phyloP scores from a whole-genome alignment of 257 asterid species.

The Ligustrum vulgare region DNA sequence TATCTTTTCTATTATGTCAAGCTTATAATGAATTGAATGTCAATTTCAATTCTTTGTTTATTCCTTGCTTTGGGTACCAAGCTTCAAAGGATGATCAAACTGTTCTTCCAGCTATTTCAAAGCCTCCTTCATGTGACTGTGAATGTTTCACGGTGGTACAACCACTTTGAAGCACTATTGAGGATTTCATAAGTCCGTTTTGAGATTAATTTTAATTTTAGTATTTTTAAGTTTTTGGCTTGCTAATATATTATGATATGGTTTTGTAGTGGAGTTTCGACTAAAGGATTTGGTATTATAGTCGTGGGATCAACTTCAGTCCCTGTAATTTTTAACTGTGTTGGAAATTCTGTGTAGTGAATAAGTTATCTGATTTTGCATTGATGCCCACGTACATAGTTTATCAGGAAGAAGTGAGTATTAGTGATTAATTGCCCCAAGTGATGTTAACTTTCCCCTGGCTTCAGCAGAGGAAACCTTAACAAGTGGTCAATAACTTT shows the following conservation, averaged over 20 bases:
- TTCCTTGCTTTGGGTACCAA: slow-evolving; percentile 51
- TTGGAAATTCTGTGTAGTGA: background rate
- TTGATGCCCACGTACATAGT: background rate
- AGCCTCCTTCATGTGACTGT: slow-evolving; percentile 65
- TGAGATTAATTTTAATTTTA: background rate
- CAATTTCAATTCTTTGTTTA: background rate
- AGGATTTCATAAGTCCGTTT: slow-evolving; percentile 47
- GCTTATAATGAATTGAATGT: background rate
- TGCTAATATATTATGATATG: slow-evolving; percentile 9
- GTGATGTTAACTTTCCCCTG: no score
- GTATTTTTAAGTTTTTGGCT: background rate
- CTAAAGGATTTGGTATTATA: slow-evolving; percentile 60
- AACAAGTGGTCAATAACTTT: no score
- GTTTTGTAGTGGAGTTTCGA: slow-evolving; percentile 66
- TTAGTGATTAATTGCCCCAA: no score
- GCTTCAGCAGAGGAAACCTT: no score
- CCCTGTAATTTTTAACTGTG: background rate
- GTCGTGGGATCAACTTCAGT: slow-evolving; percentile 55
- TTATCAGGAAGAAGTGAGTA: no score
- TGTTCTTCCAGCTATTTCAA: slow-evolving; percentile 52
- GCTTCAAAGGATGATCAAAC: slow-evolving; percentile 84
- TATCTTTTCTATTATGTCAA: background rate
- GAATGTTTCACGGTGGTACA: slow-evolving; percentile 60
- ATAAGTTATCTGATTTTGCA: background rate
- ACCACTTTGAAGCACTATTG: slow-evolving; percentile 57